Conservation (phyloP, 2,329 filamentous ascomycete species). For the Pseudocercospora crystallina region DNA sequence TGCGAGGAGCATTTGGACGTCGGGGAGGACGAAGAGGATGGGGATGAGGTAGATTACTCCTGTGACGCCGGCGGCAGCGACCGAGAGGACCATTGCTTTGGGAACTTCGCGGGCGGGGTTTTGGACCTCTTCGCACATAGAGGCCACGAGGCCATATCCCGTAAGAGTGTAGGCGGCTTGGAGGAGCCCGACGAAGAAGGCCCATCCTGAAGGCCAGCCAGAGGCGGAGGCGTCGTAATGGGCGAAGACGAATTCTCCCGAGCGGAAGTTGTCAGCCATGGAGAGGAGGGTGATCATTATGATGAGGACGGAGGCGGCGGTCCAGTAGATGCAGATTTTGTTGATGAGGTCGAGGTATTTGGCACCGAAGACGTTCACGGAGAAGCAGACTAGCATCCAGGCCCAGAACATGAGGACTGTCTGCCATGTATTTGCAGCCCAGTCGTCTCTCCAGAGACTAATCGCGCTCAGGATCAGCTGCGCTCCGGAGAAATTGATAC, state of each 20-base stretch:
- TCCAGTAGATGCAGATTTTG: slow-evolving; percentile 74
- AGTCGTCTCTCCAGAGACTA: slow-evolving; percentile 68
- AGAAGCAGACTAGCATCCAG: slow-evolving; percentile 64
- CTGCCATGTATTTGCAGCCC: slow-evolving; percentile 66
- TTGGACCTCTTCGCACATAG: slow-evolving; percentile 73
- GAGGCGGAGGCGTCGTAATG: slow-evolving; percentile 66
- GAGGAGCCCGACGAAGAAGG: slow-evolving; percentile 69
- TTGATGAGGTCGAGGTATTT: slow-evolving; percentile 67
- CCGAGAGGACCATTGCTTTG: slow-evolving; percentile 68
- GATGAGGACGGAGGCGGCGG: slow-evolving; percentile 63
- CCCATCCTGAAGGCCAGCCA: slow-evolving; percentile 69
- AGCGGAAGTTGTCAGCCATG: slow-evolving; percentile 59
- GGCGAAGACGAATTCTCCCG: slow-evolving; percentile 64
- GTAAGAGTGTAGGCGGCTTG: slow-evolving; percentile 64
- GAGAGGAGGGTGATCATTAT: slow-evolving; percentile 65
- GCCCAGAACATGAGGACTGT: slow-evolving; percentile 72
- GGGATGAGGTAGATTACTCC: slow-evolving; percentile 69
- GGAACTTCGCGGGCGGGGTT: slow-evolving; percentile 68
- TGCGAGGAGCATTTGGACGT: slow-evolving; percentile 61
- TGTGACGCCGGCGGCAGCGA: slow-evolving; percentile 65
- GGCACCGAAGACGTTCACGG: slow-evolving; percentile 64
- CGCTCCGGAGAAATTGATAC: slow-evolving; percentile 71
- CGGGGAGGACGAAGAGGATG: slow-evolving; percentile 72
- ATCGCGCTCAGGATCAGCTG: slow-evolving; percentile 68
- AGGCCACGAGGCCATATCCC: slow-evolving; percentile 69